phyloP scores from a whole-genome alignment of 352 stramenopile species.

The Globisporangium alternatum region DNA sequence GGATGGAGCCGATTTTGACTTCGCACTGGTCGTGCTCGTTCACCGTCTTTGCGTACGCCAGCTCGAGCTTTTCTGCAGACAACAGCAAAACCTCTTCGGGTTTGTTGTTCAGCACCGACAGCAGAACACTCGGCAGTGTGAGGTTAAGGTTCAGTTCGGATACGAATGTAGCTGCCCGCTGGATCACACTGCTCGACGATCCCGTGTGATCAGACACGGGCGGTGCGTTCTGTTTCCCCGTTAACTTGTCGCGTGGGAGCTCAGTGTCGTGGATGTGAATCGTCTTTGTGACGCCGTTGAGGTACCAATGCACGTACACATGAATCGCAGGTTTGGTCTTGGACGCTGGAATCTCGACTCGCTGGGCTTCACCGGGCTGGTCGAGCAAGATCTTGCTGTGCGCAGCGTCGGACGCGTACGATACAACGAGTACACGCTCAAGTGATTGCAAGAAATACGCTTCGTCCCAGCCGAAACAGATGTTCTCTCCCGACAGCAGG shows the following conservation, averaged over 20 bases:
- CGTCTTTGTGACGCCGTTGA: constrained; percentile 81
- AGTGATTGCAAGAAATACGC: constrained; percentile 69
- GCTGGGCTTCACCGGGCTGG: constrained; percentile 59
- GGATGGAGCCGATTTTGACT: constrained; percentile 76
- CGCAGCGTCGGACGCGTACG: constrained; percentile 41
- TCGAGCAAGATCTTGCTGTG: constrained; percentile 68
- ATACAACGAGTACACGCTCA: constrained; percentile 60
- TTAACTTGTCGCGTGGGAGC: constrained; percentile 61
- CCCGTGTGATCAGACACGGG: constrained; percentile 6
- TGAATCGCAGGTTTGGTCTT: constrained; percentile 21
- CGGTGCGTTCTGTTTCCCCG: constrained; percentile 39
- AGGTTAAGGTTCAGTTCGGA: constrained; percentile 58
- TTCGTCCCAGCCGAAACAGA: constrained; percentile 87
- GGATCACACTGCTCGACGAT: constrained; percentile 10
- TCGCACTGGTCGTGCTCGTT: constrained; percentile 82
- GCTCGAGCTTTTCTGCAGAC: constrained; percentile 60
- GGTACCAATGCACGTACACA: constrained; percentile 78
- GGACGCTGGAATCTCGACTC: constrained; percentile 55
- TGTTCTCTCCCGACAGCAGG: constrained; percentile 60
- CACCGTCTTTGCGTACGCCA: constrained; percentile 61
- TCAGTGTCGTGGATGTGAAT: constrained; percentile 71
- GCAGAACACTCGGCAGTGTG: constrained; percentile 53
- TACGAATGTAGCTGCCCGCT: constrained; percentile 28
- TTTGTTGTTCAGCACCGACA: constrained; percentile 73
- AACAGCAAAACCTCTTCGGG: constrained; percentile 77